phyloP scores from a whole-genome alignment of 176 grass and related monocot genomes.

The Dactylis glomerata region DNA sequence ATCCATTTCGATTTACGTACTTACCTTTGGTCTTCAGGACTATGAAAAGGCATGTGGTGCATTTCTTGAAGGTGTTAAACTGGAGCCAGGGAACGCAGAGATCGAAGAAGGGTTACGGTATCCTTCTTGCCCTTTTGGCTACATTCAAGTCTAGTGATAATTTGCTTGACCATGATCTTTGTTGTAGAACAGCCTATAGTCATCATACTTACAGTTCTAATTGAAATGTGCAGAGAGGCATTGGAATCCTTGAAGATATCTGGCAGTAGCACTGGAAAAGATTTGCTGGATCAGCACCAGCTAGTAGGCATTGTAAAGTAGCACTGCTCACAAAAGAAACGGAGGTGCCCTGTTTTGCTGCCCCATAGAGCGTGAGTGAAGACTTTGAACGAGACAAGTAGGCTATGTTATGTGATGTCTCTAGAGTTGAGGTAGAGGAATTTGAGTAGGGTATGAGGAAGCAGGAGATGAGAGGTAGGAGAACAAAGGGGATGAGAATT shows the following conservation, averaged over 20 bases:
- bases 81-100: slow-evolving; percentile 23
- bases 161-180: background rate
- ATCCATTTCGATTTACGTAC: background rate
- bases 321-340: background rate
- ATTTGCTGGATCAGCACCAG: background rate
- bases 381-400: background rate
- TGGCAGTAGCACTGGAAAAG: background rate
- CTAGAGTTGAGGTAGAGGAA: too few species aligned
- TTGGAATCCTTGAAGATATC: slow-evolving; percentile 27
- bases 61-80: slow-evolving; percentile 18
- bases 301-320: background rate
- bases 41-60: slow-evolving; percentile 33
- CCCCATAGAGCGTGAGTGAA: background rate
- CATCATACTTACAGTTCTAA: background rate
- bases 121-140: background rate
- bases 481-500: too few species aligned
- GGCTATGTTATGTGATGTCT: background rate
- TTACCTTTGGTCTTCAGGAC: slow-evolving; percentile 24
- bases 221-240: slow-evolving; percentile 24
- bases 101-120: background rate
- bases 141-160: too few species aligned
- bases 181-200: background rate
- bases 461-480: too few species aligned
- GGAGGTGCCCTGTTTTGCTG: background rate
- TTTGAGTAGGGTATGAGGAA: too few species aligned